Evolutionary conservation across 257 asterid genomes (phyloP).

Genomic region (Solanum acaule): DNA sequence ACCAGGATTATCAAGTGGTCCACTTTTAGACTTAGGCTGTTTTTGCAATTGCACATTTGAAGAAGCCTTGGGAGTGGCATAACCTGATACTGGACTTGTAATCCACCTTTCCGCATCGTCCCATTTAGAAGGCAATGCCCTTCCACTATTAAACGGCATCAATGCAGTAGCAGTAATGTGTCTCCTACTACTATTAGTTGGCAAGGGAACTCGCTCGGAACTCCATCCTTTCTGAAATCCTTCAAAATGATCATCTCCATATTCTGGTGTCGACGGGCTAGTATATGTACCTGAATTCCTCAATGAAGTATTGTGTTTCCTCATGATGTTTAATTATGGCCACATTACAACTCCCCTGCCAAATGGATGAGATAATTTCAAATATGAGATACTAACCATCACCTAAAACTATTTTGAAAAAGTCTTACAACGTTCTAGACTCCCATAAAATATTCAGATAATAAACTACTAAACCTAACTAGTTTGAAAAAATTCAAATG

Average conservation of each 20-base stretch:
- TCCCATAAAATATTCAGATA: background rate
- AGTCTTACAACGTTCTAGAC: background rate
- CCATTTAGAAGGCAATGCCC: conserved; percentile 88
- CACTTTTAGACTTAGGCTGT: conserved; percentile 76
- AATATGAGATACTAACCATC: background rate
- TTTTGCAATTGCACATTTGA: conserved; percentile 33
- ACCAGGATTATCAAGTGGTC: conserved; percentile 66
- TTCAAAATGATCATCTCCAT: conserved; percentile 31
- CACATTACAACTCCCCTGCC: background rate
- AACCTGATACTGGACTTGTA: conserved; percentile 72
- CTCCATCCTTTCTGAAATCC: conserved; percentile 61
- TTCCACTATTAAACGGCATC: conserved; percentile 77
- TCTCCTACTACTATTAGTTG: conserved; percentile 28
- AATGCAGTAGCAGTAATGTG: conserved; percentile 52
- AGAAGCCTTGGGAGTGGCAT: conserved; percentile 18
- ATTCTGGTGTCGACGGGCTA: conserved; percentile 90
- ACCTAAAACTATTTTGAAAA: background rate
- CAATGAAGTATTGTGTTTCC: conserved; percentile 33
- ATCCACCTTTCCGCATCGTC: conserved; percentile 99
- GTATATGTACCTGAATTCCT: conserved; percentile 73
- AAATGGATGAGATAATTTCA: background rate
- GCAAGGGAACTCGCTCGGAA: conserved; percentile 65
- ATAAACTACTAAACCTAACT: background rate
- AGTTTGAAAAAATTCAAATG: background rate
- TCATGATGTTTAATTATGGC: conserved; percentile 30